Evolutionary conservation across 2,329 filamentous ascomycete species (phyloP).

Genomic region (Aureobasidium sp.): DNA sequence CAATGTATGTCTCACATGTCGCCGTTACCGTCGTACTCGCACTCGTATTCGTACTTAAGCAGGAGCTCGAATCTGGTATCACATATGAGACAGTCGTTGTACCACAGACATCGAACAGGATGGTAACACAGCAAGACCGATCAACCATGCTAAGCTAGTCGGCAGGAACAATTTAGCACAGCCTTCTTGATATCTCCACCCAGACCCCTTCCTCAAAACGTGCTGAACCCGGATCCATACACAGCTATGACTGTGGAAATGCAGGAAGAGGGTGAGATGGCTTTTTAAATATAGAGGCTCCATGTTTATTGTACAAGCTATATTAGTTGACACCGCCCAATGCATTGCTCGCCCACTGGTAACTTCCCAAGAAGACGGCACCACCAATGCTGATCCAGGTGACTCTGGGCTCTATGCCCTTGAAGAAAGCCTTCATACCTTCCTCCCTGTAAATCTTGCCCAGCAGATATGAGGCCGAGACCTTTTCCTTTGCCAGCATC

Average conservation of each 20-base stretch:
- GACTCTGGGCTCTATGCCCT: conserved; percentile 70
- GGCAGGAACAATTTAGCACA: neutral
- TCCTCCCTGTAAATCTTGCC: conserved; percentile 55
- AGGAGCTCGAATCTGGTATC: neutral
- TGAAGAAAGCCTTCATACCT: conserved; percentile 62
- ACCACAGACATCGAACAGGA: too few species aligned
- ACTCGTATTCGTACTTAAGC: neutral
- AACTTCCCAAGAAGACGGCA: conserved; percentile 88
- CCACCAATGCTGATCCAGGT: conserved; percentile 94
- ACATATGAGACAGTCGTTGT: neutral
- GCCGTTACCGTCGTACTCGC: neutral
- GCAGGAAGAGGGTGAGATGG: too few species aligned
- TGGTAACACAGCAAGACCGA: neutral
- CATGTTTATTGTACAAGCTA: neutral
- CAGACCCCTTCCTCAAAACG: too few species aligned
- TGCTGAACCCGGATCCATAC: too few species aligned
- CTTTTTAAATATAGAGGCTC: too few species aligned
- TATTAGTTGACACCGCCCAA: conserved; percentile 40
- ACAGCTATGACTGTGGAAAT: too few species aligned
- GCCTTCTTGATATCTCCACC: too few species aligned
- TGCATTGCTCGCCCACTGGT: conserved; percentile 78
- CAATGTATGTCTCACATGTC: neutral
- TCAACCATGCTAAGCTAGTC: neutral
- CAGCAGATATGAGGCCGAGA: conserved; percentile 53
- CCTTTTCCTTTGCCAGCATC: conserved; percentile 73